Evolutionary conservation across 2,329 filamentous ascomycete genomes (phyloP).

Genomic region (Lachnum nothofagi): DNA sequence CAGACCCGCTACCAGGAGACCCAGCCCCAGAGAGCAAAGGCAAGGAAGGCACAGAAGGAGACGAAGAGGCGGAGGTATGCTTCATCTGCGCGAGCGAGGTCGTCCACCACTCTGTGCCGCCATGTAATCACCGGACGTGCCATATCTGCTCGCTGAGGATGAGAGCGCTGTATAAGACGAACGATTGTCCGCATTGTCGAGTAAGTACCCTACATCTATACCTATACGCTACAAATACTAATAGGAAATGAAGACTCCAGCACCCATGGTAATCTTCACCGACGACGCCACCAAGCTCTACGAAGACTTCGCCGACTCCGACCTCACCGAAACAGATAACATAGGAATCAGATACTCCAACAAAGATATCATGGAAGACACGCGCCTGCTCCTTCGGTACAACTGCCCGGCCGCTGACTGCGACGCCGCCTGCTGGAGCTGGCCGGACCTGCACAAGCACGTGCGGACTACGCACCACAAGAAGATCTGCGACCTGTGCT

Average conservation of each 20-base stretch:
- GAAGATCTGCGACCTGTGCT: constrained; percentile 87
- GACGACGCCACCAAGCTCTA: constrained; percentile 76
- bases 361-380: constrained; percentile 85
- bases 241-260: constrained; percentile 50
- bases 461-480: constrained; percentile 78
- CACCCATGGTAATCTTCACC: constrained; percentile 84
- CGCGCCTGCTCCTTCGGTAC: constrained; percentile 79
- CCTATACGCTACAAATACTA: constrained; percentile 35
- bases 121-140: constrained; percentile 94
- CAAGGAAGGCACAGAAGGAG: constrained; percentile 5
- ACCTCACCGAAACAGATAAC: constrained; percentile 74
- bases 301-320: constrained; percentile 69
- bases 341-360: constrained; percentile 90
- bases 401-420: constrained; percentile 87
- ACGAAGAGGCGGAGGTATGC: constrained; percentile 71
- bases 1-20: background rate
- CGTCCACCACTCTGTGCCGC: constrained; percentile 79
- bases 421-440: constrained; percentile 77
- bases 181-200: constrained; percentile 92
- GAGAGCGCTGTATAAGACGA: constrained; percentile 91
- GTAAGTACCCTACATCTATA: constrained; percentile 46
- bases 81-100: constrained; percentile 95
- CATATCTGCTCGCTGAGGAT: constrained; percentile 91
- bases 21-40: background rate
- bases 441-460: constrained; percentile 74